A percentile compares a stretch with the other conserved stretches of the same genome.
Conservation (phyloP, 768 basidiomycete genomes). For the Symmetrospora coprosmae region DNA sequence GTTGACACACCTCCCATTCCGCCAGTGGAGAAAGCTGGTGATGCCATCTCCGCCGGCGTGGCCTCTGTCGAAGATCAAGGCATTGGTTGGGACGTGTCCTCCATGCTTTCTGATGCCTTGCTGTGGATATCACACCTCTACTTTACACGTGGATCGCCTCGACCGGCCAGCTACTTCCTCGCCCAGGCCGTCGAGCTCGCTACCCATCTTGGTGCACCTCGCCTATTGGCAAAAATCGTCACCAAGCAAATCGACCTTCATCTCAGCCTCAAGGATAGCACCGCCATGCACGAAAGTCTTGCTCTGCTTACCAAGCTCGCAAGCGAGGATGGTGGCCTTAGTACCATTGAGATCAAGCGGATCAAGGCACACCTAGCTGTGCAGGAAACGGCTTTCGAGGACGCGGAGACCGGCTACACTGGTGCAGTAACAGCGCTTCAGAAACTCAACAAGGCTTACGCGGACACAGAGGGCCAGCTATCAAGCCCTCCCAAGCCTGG, state of each 20-base stretch:
- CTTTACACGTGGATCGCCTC: constrained; percentile 58
- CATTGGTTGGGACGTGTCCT: neutral
- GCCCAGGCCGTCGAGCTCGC: constrained; percentile 65
- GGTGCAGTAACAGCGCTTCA: constrained; percentile 2
- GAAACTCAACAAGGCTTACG: constrained; percentile 29
- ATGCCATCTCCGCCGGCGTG: no score
- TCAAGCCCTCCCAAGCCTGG: neutral
- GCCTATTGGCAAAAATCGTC: constrained; percentile 52
- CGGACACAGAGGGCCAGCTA: constrained; percentile 4
- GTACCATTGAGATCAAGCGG: neutral
- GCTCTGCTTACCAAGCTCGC: constrained; percentile 31
- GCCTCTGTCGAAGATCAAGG: constrained; percentile 25
- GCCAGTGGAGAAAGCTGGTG: no score
- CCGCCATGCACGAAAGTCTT: constrained; percentile 49
- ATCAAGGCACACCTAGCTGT: constrained; percentile 22
- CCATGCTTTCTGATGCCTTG: constrained; percentile 43
- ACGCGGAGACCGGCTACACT: neutral
- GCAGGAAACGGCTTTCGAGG: constrained; percentile 4
- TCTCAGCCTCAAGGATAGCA: constrained; percentile 49
- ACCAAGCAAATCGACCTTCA: constrained; percentile 57
- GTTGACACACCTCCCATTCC: no score
- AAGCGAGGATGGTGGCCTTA: constrained; percentile 6
- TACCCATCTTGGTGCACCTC: constrained; percentile 51
- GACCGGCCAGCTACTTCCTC: constrained; percentile 72
- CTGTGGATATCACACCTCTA: constrained; percentile 56